These are phyloP conservation scores for Leptosphaerulina australis DNA, from an alignment of 2,329 filamentous ascomycete species.

Conservation along the genomic window DNA sequence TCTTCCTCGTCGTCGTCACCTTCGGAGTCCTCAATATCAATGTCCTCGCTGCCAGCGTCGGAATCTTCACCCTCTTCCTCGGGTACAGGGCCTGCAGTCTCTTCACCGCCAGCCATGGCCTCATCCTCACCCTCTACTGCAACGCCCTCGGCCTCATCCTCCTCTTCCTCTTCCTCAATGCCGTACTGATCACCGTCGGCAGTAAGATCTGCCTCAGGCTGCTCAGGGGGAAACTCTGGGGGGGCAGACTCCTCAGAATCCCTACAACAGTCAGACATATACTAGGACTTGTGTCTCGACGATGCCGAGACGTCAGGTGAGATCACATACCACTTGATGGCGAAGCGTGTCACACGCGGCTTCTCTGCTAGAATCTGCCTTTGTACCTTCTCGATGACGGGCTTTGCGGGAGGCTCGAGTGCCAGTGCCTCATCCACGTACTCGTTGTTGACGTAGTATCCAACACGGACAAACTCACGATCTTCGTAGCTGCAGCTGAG, in stretches of 20 bases:
- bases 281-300: background rate
- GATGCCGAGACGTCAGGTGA: background rate
- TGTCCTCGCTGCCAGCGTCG: constrained; percentile 78
- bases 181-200: constrained; percentile 88
- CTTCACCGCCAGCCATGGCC: constrained; percentile 76
- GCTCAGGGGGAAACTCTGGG: constrained; percentile 94
- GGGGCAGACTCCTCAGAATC: constrained; percentile 97
- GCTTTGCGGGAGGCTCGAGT: constrained; percentile 88
- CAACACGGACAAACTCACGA: constrained; percentile 95
- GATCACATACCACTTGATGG: constrained; percentile 87
- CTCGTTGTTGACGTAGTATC: constrained; percentile 99
- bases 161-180: constrained; percentile 73
- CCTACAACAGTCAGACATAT: constrained; percentile 60
- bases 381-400: constrained; percentile 86
- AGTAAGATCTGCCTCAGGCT: constrained; percentile 89
- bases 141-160: constrained; percentile 65
- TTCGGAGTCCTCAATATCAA: constrained; percentile 77
- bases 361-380: constrained; percentile 96
- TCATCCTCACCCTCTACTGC: constrained; percentile 65
- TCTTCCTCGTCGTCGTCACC: constrained; percentile 74
- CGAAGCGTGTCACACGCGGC: constrained; percentile 94
- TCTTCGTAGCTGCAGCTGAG: constrained; percentile 96
- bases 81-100: constrained; percentile 55
- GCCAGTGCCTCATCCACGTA: constrained; percentile 91
- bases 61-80: constrained; percentile 69